Evolutionary conservation across 306 rosid species (phyloP), one percentile per base, ranked within the genome.

Genomic region (Ochetophila trinervis): DNA sequence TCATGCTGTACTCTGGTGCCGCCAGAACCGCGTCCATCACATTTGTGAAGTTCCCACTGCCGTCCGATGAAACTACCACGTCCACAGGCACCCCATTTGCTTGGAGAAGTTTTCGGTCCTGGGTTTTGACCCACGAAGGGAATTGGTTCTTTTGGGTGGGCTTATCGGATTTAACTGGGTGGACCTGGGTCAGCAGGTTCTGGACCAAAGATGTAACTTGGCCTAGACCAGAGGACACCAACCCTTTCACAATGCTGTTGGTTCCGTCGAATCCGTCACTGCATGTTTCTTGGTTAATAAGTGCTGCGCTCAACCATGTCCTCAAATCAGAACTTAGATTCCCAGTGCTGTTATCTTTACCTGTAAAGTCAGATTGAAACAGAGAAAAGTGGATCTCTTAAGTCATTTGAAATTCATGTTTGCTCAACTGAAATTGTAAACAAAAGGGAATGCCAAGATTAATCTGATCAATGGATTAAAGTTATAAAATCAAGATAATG

Each of bases 261-360:
- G 88, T 88, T 7, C 95, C 96, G 34, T 87, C 95, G 2, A 93
- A 84, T 50, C 96, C 99, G 0, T 86, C 97, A 65, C 69, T 69
- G 76, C 99, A 93, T 16, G 99, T 90, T 35, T 86, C 91, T 48
- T 87, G 97, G 66, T 81, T 82, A 6, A 82, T 65, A 1, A 86
- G 72, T 15, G 78, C 85, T 5, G 95, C 96, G 55, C 99, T 93
- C 45, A 93, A 62, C 99, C 99, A 93, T 65, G 99, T 88, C 51
- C 82, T 84, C 59, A 93, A 69, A 76, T 93, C 97, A 10, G 90
- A 84, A 22, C 91, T 80, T 24, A 84, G 30, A 40, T 87, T 66
- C 54, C 99, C 97, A 0, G 96, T 90, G 36, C 96, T 63, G 67
- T 90, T 84, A 16, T 73, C 59, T 50, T 84, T 85, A 11, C 80